Evolutionary conservation across 257 asterid species (phyloP).

Genomic region (Mentha longifolia): DNA sequence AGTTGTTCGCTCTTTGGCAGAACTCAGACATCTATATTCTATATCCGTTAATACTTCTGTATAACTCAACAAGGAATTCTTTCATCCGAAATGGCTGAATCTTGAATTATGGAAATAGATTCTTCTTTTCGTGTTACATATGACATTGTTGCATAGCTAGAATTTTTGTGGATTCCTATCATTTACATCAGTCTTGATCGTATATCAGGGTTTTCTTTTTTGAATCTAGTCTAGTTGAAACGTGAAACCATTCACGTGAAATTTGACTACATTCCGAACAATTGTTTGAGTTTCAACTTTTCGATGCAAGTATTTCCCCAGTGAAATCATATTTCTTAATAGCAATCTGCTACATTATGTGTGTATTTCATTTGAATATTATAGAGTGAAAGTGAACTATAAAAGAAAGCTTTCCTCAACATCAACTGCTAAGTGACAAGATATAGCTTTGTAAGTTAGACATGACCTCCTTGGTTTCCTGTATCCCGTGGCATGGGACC

Average conservation of each 20-base stretch:
- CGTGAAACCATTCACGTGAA: neutral
- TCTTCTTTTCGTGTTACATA: neutral
- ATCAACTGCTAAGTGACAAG: neutral
- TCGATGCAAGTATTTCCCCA: neutral
- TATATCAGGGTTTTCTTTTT: neutral
- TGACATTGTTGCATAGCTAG: neutral
- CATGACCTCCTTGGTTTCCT: neutral
- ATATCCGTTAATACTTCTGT: neutral
- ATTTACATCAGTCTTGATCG: conserved; percentile 3
- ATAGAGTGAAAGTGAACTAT: conserved; percentile 7
- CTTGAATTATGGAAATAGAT: neutral
- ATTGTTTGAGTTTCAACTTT: conserved; percentile 2
- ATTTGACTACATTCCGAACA: neutral
- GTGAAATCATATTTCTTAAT: neutral
- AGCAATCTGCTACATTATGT: neutral
- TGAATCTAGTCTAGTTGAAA: conserved; percentile 4
- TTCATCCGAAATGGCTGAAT: neutral
- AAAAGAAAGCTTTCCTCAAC: neutral
- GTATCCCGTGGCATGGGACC: neutral
- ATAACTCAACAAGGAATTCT: neutral
- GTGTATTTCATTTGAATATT: neutral
- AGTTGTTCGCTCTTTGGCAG: neutral
- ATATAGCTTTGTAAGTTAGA: neutral
- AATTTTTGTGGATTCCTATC: neutral
- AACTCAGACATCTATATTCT: neutral